phyloP scores from a whole-genome alignment of 768 basidiomycete genomes.

The Hypholoma sublateritium region DNA sequence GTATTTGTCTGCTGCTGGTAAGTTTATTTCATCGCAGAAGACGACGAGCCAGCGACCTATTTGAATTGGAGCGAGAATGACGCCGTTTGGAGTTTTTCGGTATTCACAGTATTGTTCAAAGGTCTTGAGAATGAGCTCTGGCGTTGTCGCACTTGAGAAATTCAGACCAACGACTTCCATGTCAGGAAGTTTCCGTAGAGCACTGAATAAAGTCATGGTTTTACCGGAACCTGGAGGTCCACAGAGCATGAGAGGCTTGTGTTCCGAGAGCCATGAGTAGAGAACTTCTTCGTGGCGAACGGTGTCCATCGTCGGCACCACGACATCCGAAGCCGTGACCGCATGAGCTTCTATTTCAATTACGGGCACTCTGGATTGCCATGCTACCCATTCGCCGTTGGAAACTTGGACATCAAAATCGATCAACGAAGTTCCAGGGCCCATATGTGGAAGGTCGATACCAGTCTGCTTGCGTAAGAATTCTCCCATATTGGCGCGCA shows the following conservation, averaged over 20 bases:
- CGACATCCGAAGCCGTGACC: constrained; percentile 93
- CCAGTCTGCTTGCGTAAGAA: constrained; percentile 83
- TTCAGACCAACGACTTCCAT: constrained; percentile 99
- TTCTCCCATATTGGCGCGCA: constrained; percentile 87
- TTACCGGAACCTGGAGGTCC: constrained; percentile 99
- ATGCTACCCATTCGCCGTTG: constrained; percentile 85
- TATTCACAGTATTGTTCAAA: constrained; percentile 99
- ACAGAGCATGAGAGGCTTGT: constrained; percentile 97
- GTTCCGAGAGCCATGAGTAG: constrained; percentile 98
- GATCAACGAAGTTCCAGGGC: constrained; percentile 79
- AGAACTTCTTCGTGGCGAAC: constrained; percentile 98
- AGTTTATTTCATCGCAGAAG: constrained; percentile 99
- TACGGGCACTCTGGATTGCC: constrained; percentile 89
- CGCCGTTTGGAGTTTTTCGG: constrained; percentile 97
- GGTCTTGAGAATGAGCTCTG: constrained; percentile 97
- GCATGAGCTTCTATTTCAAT: constrained; percentile 97
- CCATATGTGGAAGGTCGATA: constrained; percentile 82
- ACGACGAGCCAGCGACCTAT: constrained; percentile 98
- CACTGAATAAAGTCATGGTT: constrained; percentile 99
- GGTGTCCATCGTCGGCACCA: constrained; percentile 98
- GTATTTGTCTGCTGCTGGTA: constrained; percentile 96
- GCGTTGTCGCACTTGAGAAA: constrained; percentile 98
- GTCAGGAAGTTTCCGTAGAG: constrained; percentile 93
- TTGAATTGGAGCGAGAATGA: constrained; percentile 89
- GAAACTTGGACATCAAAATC: constrained; percentile 92